phyloP scores from a whole-genome alignment of 1,284 basidiomycete genomes.

The Microbotryum violaceum region DNA sequence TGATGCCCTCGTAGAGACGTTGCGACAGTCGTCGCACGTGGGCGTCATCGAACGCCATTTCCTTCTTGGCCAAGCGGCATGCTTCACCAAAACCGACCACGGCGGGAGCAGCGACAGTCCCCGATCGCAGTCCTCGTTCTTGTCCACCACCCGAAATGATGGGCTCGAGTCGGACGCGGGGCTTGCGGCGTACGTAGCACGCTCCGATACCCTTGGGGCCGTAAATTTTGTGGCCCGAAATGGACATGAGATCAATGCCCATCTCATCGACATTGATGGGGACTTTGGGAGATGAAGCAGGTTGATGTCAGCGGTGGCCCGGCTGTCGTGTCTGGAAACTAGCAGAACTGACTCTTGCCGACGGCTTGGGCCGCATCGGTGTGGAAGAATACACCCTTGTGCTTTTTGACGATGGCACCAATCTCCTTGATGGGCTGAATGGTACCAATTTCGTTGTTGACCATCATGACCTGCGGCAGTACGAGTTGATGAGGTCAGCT shows the following conservation, averaged over 20 bases:
- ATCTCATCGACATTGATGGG: conserved; percentile 87
- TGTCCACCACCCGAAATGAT: conserved; percentile 95
- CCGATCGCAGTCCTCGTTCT: conserved; percentile 89
- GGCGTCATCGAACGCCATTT: conserved; percentile 85
- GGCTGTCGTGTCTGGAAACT: not conserved
- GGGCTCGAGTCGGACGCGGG: conserved; percentile 88
- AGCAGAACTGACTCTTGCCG: conserved; percentile 45
- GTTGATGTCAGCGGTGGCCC: not conserved
- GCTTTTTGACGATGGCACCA: conserved; percentile 66
- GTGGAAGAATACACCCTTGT: conserved; percentile 88
- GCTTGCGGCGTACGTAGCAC: conserved; percentile 84
- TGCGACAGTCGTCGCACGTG: conserved; percentile 70
- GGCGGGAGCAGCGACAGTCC: conserved; percentile 83
- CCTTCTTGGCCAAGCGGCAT: conserved; percentile 78
- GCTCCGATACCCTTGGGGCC: conserved; percentile 97
- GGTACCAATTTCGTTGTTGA: conserved; percentile 99
- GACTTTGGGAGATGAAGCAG: conserved; percentile 39
- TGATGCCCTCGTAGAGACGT: conserved; percentile 74
- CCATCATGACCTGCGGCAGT: conserved; percentile 69
- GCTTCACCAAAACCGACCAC: conserved; percentile 94
- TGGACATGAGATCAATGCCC: conserved; percentile 91
- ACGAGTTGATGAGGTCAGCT: not conserved
- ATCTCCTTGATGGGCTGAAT: conserved; percentile 97
- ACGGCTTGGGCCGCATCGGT: conserved; percentile 95
- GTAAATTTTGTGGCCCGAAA: conserved; percentile 97